Evolutionary conservation across 371 early-diverging fungal genomes (phyloP).

Genomic region (Mucor irregularis): DNA sequence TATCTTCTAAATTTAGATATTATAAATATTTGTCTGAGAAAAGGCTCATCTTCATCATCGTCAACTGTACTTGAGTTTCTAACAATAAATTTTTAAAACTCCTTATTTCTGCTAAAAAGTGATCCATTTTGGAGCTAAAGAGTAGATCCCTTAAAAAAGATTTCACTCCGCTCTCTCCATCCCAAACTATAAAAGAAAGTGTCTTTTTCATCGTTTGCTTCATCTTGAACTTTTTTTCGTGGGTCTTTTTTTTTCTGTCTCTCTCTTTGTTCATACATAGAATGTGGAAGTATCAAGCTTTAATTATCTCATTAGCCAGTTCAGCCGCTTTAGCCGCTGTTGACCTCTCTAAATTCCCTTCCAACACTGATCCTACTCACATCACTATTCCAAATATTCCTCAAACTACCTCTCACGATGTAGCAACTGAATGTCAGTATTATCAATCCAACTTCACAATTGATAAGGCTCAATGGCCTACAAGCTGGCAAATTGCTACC

Average conservation of each 20-base stretch:
- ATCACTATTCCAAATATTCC: conserved; percentile 23
- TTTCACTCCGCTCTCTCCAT: not conserved
- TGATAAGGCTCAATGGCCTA: conserved; percentile 25
- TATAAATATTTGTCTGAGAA: not conserved
- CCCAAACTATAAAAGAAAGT: not conserved
- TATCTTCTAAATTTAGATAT: not conserved
- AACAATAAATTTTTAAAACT: not conserved
- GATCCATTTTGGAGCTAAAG: too few species aligned
- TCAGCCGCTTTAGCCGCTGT: conserved; percentile 12
- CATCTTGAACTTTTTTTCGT: not conserved
- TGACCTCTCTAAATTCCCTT: conserved; percentile 17
- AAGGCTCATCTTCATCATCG: not conserved
- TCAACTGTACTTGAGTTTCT: not conserved
- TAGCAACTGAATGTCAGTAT: conserved; percentile 19
- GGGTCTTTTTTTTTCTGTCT: not conserved
- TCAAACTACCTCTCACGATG: conserved; percentile 26
- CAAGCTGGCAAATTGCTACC: conserved; percentile 27
- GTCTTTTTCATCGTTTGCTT: not conserved
- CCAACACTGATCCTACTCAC: conserved; percentile 24
- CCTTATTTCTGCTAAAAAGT: not conserved
- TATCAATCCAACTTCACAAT: conserved; percentile 22
- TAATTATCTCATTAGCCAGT: conserved; percentile 12
- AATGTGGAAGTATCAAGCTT: conserved; percentile 17
- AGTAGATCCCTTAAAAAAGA: not conserved
- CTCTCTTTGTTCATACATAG: not conserved